Percentiles rank a stretch among this genome's conserved stretches.
Conservation (phyloP, 1,284 basidiomycete genomes). For the Ceratobasidium sp. region DNA sequence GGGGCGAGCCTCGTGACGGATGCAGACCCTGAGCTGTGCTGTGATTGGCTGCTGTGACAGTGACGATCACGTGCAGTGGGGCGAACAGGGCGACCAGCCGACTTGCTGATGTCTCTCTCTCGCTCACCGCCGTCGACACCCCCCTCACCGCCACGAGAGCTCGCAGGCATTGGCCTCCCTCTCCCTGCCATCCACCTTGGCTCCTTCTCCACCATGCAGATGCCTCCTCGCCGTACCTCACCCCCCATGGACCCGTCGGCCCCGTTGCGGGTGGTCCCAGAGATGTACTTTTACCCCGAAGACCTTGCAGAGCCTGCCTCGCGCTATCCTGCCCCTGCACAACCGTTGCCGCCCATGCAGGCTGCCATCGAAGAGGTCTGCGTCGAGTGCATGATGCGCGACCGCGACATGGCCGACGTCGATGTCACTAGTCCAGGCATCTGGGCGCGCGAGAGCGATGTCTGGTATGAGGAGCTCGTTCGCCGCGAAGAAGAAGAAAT, state of each 20-base stretch:
- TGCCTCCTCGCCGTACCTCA: constrained; percentile 14
- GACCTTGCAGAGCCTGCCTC: constrained; percentile 30
- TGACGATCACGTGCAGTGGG: not conserved
- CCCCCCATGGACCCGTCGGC: constrained; percentile 10
- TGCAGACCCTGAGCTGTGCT: constrained; percentile 1
- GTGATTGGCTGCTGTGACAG: not conserved
- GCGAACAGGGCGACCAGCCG: too few species aligned
- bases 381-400: constrained; percentile 98
- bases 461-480: constrained; percentile 80
- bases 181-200: constrained; percentile 12
- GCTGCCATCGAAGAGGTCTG: constrained; percentile 77
- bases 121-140: constrained; percentile 23
- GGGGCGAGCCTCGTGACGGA: too few species aligned
- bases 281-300: constrained; percentile 30
- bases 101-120: constrained; percentile 2
- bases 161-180: not conserved
- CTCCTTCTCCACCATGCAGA: constrained; percentile 16
- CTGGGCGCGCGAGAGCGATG: constrained; percentile 93
- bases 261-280: constrained; percentile 23
- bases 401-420: constrained; percentile 98
- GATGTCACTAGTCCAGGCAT: constrained; percentile 85
- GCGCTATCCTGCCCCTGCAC: constrained; percentile 54
- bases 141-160: not conserved
- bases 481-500: constrained; percentile 78
- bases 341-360: constrained; percentile 54